Base-by-base conservation (phyloP, 495 filamentous ascomycete genomes). In the Niebla homalea region DNA sequence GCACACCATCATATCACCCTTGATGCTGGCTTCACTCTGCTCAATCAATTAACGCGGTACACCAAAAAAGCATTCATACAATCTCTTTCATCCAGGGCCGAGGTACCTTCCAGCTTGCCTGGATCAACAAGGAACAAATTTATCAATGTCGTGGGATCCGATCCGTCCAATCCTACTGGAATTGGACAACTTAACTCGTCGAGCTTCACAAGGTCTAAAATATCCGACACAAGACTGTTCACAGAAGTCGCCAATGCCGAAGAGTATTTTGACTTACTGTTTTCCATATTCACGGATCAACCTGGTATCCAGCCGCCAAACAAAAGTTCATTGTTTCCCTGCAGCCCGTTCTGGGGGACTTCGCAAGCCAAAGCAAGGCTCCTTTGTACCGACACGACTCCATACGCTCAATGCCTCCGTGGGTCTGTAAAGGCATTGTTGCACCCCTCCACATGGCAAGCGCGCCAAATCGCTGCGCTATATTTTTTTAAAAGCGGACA, bases 51-150 rank as follows among this genome's bases (percentile, higher is more conserved):
- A 0, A 14, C 37, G 29, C 46, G 18, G 35, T 6, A 43, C 20
- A 16, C 41, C 23, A 47, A 39, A 29, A 36, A 46, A 3, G 32
- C 26, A 5, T 54, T 54, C 29, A 26, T 50, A 14, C n/a, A 35
- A 21, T 38, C 51, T 20, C 22, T 50, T 5, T 26, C 25, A n/a
- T n/a, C 7, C 25, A 3, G 25, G 25, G 7, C 7, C 4, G 25
- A 26, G 25, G 7, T 26, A 26, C 4, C 25, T 7, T 26, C n/a
- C n/a, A n/a, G n/a, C n/a, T n/a, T n/a, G n/a, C n/a, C n/a, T n/a
- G n/a, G n/a, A n/a, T n/a, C n/a, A n/a, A n/a, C n/a, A n/a, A n/a
- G n/a, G n/a, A n/a, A n/a, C n/a, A n/a, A n/a, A n/a, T n/a, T n/a
- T n/a, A n/a, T n/a, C n/a, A n/a, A n/a, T n/a, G n/a, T n/a, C n/a